Conservation (phyloP, 2,329 filamentous ascomycete genomes). For the Rutstroemia sp. region DNA sequence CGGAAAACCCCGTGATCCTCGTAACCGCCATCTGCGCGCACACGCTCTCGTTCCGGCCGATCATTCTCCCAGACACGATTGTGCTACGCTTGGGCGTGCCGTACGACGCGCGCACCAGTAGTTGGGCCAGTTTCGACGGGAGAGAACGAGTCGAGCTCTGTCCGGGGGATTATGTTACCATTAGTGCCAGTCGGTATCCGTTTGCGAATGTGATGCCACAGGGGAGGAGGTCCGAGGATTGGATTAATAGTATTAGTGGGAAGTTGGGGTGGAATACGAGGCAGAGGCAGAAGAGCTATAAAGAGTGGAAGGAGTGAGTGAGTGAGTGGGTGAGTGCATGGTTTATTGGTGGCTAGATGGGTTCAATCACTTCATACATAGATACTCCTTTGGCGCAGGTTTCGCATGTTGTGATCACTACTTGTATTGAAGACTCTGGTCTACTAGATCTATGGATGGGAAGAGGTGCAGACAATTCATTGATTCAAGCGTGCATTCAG, state of each 20-base stretch:
- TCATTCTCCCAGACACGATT: constrained; percentile 93
- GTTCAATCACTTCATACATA: constrained; percentile 9
- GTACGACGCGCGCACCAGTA: constrained; percentile 79
- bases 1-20: constrained; percentile 92
- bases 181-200: constrained; percentile 72
- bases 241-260: constrained; percentile 72
- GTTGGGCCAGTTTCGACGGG: constrained; percentile 98
- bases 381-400: background rate
- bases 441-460: too few relatives aligned
- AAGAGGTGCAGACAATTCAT: too few relatives aligned
- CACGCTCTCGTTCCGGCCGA: constrained; percentile 90
- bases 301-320: constrained; percentile 28
- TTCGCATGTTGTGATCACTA: background rate
- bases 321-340: background rate
- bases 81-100: constrained; percentile 91
- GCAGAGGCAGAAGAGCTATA: constrained; percentile 64
- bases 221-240: constrained; percentile 65
- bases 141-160: constrained; percentile 74
- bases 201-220: constrained; percentile 70
- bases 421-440: background rate
- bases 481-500: too few relatives aligned
- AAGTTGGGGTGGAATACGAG: constrained; percentile 78
- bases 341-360: background rate
- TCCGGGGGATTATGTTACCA: constrained; percentile 78
- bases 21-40: constrained; percentile 93